Percentiles rank a stretch among this genome's conserved stretches.
Evolutionary conservation across 2,329 filamentous ascomycete species (phyloP).

Genomic region (Colletotrichum tamarilloi): DNA sequence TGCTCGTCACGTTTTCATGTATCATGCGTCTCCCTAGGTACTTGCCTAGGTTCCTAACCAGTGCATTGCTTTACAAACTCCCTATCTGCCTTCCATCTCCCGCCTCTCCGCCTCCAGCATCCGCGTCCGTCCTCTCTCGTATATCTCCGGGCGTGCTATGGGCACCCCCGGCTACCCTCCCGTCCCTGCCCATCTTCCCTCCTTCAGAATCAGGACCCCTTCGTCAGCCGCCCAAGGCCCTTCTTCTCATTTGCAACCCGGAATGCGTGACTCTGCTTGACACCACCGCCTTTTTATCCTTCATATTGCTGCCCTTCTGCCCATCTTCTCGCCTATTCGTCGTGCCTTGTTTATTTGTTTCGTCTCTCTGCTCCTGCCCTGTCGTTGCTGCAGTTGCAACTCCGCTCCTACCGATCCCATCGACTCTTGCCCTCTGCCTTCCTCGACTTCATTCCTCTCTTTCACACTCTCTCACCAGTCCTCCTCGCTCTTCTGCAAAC

Average conservation of each 20-base stretch:
- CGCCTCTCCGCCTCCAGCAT: neutral
- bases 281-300: slow-evolving; percentile 8
- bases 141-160: slow-evolving; percentile 3
- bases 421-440: neutral
- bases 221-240: slow-evolving; percentile 6
- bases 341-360: slow-evolving; percentile 18
- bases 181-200: neutral
- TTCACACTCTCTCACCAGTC: neutral
- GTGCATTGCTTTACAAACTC: neutral
- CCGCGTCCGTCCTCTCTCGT: neutral
- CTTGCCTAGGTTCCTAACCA: neutral
- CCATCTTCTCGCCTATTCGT: neutral
- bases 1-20: neutral
- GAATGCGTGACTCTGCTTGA: slow-evolving; percentile 29
- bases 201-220: slow-evolving; percentile 7
- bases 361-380: neutral
- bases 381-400: neutral
- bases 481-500: neutral
- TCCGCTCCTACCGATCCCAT: neutral
- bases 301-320: slow-evolving; percentile 21
- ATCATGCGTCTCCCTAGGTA: neutral
- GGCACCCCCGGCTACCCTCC: slow-evolving; percentile 5
- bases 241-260: slow-evolving; percentile 27
- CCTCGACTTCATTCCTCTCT: neutral
- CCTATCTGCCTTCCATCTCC: slow-evolving; percentile 11